These are phyloP conservation scores for Verticillium isaacii DNA, from an alignment of 2,329 filamentous ascomycete genomes.

Conservation along the genomic window DNA sequence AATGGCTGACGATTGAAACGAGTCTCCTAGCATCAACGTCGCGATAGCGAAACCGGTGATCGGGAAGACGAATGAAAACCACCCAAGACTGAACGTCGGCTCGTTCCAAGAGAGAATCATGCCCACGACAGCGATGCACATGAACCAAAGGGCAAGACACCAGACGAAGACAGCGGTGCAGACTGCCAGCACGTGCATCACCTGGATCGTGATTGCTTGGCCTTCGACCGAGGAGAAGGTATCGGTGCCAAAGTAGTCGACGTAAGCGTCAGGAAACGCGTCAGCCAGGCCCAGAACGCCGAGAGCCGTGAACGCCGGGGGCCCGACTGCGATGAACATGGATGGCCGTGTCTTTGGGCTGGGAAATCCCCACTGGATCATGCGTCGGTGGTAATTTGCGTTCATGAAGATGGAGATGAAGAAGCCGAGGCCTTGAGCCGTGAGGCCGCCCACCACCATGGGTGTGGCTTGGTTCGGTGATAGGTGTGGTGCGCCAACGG, in stretches of 20 bases:
- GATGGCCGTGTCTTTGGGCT: constrained; percentile 44
- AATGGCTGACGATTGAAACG: background rate
- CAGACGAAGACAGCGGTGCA: constrained; percentile 21
- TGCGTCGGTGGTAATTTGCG: constrained; percentile 50
- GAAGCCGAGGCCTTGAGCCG: constrained; percentile 58
- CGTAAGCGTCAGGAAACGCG: background rate
- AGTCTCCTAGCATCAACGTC: background rate
- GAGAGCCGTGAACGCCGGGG: constrained; percentile 42
- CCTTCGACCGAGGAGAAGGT: background rate
- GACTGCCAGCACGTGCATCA: constrained; percentile 10
- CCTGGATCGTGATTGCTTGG: background rate
- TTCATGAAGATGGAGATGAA: constrained; percentile 56
- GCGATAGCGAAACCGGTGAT: background rate
- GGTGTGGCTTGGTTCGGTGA: constrained; percentile 40
- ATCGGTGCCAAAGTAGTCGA: background rate
- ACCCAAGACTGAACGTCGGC: background rate
- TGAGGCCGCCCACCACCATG: constrained; percentile 52
- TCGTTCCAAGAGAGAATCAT: background rate
- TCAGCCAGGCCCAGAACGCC: constrained; percentile 23
- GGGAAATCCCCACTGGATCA: constrained; percentile 53
- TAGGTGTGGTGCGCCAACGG: constrained; percentile 44
- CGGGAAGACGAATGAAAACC: background rate
- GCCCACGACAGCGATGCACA: constrained; percentile 25
- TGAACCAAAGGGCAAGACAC: constrained; percentile 39
- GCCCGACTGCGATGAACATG: constrained; percentile 62